Percentiles rank a stretch among this genome's conserved stretches.
phyloP scores from a whole-genome alignment of 2,329 filamentous ascomycete species.

The Fusarium pseudograminearum region DNA sequence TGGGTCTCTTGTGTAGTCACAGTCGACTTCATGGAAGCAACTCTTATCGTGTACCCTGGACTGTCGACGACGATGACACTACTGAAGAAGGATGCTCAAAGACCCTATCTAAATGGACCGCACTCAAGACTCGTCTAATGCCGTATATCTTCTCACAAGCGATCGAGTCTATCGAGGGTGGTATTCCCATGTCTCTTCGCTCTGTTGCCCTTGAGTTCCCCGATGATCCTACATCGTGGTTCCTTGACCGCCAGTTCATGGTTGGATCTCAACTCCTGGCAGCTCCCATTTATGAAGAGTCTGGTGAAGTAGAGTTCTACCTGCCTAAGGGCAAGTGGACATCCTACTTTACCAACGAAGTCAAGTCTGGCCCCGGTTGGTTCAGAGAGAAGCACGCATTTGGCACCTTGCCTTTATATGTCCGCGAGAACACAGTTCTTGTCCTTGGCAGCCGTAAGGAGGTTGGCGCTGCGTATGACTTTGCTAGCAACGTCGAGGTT shows the following conservation, averaged over 20 bases:
- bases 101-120: slow-evolving; percentile 61
- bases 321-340: slow-evolving; percentile 64
- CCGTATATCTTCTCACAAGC: slow-evolving; percentile 64
- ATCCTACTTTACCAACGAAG: slow-evolving; percentile 61
- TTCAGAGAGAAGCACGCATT: slow-evolving; percentile 71
- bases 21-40: slow-evolving; percentile 76
- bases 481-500: slow-evolving; percentile 61
- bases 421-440: slow-evolving; percentile 65
- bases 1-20: slow-evolving; percentile 77
- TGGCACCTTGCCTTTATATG: slow-evolving; percentile 68
- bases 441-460: slow-evolving; percentile 58
- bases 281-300: slow-evolving; percentile 73
- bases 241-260: slow-evolving; percentile 79
- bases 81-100: slow-evolving; percentile 66
- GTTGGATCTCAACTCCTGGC: slow-evolving; percentile 74
- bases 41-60: slow-evolving; percentile 81
- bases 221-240: slow-evolving; percentile 75
- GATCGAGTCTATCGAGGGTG: slow-evolving; percentile 57
- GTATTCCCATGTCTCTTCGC: slow-evolving; percentile 71
- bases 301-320: slow-evolving; percentile 75
- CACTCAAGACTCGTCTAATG: slow-evolving; percentile 65
- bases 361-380: slow-evolving; percentile 66
- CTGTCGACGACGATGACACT: slow-evolving; percentile 73
- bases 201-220: slow-evolving; percentile 78
- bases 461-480: slow-evolving; percentile 61